Base-by-base conservation (phyloP, 495 filamentous ascomycete genomes). In the Penicillium egyptiacum region DNA sequence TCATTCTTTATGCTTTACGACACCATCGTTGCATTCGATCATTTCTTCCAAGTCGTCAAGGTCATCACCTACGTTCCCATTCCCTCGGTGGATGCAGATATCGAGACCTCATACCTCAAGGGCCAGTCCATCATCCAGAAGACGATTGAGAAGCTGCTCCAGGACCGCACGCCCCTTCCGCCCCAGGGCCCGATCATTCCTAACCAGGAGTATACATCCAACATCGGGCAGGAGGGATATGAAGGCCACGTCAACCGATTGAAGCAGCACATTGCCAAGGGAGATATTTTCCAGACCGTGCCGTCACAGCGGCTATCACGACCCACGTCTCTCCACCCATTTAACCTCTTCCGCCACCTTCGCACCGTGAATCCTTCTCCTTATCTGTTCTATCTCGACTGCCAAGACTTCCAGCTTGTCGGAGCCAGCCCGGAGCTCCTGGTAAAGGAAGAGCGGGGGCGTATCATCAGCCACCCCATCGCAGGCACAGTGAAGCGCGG, bases 1-100 rank as follows among this genome's bases (percentile, higher is more conserved):
- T 90, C 89, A 14, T 76, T 98, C 2, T 98, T 98, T 74, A 98
- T 98, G 94, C 81, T 98, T 22, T 98, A 89, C 75, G 90, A 98
- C 66, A 98, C 94, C 46, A 88, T 98, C 43, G 80, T 98, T 22
- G 91, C 92, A 23, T 93, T 98, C 61, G 94, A 98, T 69, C 88
- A 96, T 68, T 96, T 97, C 73, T 96, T 84, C 80, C 88, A 91
- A 59, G 81, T 88, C 31, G 86, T 96, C 72, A 96, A 95, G 69
- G 85, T 98, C 63, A 88, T 98, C 60, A 96, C 91, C 12, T 96
- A 96, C 69, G 75, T 97, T 47, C 68, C 80, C 51, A 80, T 85
- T 51, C 65, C 75, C 55, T 71, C 60, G 37, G 68, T 80, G 43
- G 70, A 78, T 35, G 68, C 73, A 19, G 77, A 86, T 30, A 71